A percentile compares a stretch with the other conserved stretches of the same genome.
Evolutionary conservation across 495 filamentous ascomycete species (phyloP).

Genomic region (Aspergillus olivimuriae): DNA sequence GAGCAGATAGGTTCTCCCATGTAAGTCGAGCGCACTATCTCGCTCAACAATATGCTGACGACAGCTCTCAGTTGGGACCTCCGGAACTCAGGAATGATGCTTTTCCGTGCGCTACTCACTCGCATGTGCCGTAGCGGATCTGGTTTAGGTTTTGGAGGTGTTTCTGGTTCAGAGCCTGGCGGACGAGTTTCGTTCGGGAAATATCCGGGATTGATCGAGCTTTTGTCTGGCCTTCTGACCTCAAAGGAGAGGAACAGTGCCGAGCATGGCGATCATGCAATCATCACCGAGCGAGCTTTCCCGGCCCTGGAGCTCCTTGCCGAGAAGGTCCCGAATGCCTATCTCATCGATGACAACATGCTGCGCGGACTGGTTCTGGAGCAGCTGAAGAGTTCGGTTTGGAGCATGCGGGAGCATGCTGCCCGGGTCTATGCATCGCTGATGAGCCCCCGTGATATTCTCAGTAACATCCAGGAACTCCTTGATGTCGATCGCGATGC

Average conservation of each 20-base stretch:
- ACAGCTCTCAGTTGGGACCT: conserved; percentile 70
- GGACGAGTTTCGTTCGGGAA: conserved; percentile 48
- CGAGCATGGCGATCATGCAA: conserved; percentile 36
- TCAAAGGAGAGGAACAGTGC: conserved; percentile 28
- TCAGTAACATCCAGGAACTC: conserved; percentile 41
- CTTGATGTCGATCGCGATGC: conserved; percentile 29
- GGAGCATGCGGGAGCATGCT: conserved; percentile 88
- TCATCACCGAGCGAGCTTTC: conserved; percentile 65
- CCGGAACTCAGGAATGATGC: conserved; percentile 84
- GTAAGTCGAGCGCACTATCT: conserved; percentile 33
- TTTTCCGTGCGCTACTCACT: conserved; percentile 77
- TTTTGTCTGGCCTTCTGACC: conserved; percentile 62
- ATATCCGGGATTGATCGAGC: conserved; percentile 61
- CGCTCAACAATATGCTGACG: too few relatives aligned
- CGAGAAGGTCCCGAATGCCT: conserved; percentile 35
- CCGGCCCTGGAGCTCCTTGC: conserved; percentile 80
- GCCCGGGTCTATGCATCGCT: conserved; percentile 72
- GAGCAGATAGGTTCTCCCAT: conserved; percentile 58
- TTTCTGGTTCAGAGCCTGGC: conserved; percentile 37
- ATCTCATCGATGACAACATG: conserved; percentile 26
- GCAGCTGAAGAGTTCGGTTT: conserved; percentile 63
- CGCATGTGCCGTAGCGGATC: conserved; percentile 46
- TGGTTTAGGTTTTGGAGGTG: conserved; percentile 34
- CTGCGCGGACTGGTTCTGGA: conserved; percentile 29
- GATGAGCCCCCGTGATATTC: conserved; percentile 45